phyloP scores from a whole-genome alignment of 1,284 basidiomycete genomes.

The Phenoliferia sp. region DNA sequence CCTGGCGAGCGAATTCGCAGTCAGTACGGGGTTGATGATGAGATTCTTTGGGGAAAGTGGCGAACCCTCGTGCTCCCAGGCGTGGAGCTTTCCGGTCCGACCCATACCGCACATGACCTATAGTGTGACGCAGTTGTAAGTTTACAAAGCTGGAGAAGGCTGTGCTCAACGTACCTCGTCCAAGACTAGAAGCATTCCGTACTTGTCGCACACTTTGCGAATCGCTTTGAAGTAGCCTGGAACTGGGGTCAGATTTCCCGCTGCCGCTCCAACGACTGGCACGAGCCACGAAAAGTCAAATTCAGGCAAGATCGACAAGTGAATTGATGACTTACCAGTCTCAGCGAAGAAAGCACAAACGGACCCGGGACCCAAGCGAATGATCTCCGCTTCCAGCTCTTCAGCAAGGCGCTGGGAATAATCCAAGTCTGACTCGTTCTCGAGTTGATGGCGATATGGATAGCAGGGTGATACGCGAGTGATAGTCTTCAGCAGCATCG shows the following conservation, averaged over 20 bases:
- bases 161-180: slow-evolving; percentile 53
- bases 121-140: not conserved
- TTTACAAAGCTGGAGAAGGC: not conserved
- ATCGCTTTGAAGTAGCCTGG: slow-evolving; percentile 54
- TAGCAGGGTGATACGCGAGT: slow-evolving; percentile 70
- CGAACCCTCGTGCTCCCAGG: slow-evolving; percentile 77
- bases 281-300: not conserved
- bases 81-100: slow-evolving; percentile 71
- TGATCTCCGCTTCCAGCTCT: slow-evolving; percentile 77
- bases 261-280: slow-evolving; percentile 63
- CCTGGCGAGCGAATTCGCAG: not conserved
- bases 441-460: slow-evolving; percentile 63
- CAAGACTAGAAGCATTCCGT: slow-evolving; percentile 76
- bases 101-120: slow-evolving; percentile 74
- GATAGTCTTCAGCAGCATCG: slow-evolving; percentile 57
- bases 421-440: slow-evolving; percentile 65
- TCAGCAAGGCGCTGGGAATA: slow-evolving; percentile 68
- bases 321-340: slow-evolving; percentile 55
- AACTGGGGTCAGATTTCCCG: slow-evolving; percentile 49
- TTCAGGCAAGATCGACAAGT: not conserved
- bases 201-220: slow-evolving; percentile 78
- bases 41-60: not conserved
- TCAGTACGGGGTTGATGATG: not conserved
- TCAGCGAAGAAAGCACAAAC: slow-evolving; percentile 49
- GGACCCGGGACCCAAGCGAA: slow-evolving; percentile 70